Evolutionary conservation across 768 basidiomycete species (phyloP), one percentile per base, ranked within the genome.

Genomic region (Panaeolus cyanescens): DNA sequence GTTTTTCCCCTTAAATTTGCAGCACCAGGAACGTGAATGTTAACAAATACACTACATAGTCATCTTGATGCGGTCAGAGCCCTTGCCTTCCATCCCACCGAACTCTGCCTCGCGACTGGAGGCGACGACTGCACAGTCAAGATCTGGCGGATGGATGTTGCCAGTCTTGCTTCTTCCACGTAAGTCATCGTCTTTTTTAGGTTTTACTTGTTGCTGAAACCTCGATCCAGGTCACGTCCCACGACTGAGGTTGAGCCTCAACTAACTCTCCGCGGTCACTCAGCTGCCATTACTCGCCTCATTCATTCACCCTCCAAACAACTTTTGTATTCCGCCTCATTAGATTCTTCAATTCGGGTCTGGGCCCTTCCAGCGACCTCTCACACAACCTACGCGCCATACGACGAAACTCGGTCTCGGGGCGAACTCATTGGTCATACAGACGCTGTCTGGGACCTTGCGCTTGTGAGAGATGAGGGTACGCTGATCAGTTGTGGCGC

Each of bases 121-220:
- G 93, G 95, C 30, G 96, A 98, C 71, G 97, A 99, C 71, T 92
- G 87, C 71, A 95, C 94, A 6, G 89, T 99, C 58, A 99, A 99
- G 74, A 85, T 98, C 56, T 99, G 97, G 97, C 84, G 93, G 59
- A 85, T 94, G 78, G 93, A 96, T 65, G 83, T 90, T 15, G 78
- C 86, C 37, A 82, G 85, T 66, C 78, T 95, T 61, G 83, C 92
- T 31, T 90, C 90, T 40, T 87, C 88, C 59, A 83, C 84, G 93
- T 95, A 77, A 72, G 93, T 86, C 40, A 56, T 62, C 36, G 56
- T 59, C 68, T 61, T 50, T 32, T 53, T 58, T 61, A 32, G 56
- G 34, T 62, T 54, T 56, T 30, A 32, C 20, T 33, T 20, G 56
- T 56, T 40, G 40, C 55, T 71, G 56, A 68, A 54, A 69, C 65